Percentiles rank a stretch among this genome's conserved stretches.
These are phyloP conservation scores for Canavalia gladiata DNA, from an alignment of 306 rosid species.

Conservation along the genomic window DNA sequence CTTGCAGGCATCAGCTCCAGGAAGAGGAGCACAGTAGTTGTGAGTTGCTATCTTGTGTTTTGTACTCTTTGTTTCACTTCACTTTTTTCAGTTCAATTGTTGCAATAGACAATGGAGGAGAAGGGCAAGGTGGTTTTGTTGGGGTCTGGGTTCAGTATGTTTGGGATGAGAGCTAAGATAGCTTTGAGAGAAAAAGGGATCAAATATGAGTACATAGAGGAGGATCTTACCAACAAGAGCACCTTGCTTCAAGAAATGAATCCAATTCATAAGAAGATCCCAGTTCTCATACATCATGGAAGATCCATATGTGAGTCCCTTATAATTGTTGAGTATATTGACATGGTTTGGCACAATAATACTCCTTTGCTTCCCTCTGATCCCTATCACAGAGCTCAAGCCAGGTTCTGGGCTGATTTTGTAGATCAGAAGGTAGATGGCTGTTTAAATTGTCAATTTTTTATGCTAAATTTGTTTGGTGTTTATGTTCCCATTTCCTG, in stretches of 20 bases:
- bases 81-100: neutral
- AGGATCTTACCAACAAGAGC: conserved; percentile 50
- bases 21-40: too few species aligned
- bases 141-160: conserved; percentile 43
- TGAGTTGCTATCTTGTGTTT: too few species aligned
- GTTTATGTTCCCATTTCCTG: neutral
- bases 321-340: conserved; percentile 57
- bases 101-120: conserved; percentile 39
- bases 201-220: conserved; percentile 47
- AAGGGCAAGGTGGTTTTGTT: conserved; percentile 52
- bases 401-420: conserved; percentile 55
- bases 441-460: neutral
- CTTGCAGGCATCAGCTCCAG: too few species aligned
- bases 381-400: conserved; percentile 50
- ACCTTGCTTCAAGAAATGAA: conserved; percentile 52
- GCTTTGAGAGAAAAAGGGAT: conserved; percentile 53
- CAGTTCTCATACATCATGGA: conserved; percentile 56
- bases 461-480: neutral
- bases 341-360: conserved; percentile 51
- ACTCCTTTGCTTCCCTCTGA: conserved; percentile 45
- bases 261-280: conserved; percentile 58
- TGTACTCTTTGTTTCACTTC: neutral
- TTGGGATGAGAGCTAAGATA: conserved; percentile 58
- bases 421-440: conserved; percentile 52
- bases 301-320: conserved; percentile 58